phyloP scores from a whole-genome alignment of 2,329 filamentous ascomycete genomes.

The Boeremia exigua region DNA sequence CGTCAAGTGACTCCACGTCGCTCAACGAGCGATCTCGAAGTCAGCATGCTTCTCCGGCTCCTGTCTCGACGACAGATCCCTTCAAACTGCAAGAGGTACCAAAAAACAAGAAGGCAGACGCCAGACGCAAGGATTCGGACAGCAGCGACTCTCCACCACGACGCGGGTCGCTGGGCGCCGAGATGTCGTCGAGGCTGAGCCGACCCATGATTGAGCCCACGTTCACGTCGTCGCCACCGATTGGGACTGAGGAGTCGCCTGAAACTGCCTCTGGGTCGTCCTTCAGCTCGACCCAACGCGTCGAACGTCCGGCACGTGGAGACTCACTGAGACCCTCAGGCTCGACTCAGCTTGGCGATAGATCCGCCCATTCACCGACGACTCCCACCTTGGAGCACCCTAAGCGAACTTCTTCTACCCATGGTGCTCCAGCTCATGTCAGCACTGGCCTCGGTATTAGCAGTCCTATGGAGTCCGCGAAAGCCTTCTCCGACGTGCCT shows the following conservation, averaged over 20 bases:
- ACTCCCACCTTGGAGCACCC: constrained; percentile 49
- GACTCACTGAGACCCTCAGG: constrained; percentile 64
- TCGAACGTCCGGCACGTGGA: constrained; percentile 61
- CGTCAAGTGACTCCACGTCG: constrained; percentile 35
- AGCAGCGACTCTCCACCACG: constrained; percentile 46
- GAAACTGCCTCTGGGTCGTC: constrained; percentile 43
- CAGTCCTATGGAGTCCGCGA: constrained; percentile 49
- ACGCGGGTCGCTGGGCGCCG: constrained; percentile 50
- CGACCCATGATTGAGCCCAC: constrained; percentile 42
- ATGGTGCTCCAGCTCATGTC: constrained; percentile 36
- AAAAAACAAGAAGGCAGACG: constrained; percentile 63
- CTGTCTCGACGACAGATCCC: constrained; percentile 45
- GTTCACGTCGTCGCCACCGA: constrained; percentile 48
- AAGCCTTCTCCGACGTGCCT: constrained; percentile 51
- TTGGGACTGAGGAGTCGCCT: constrained; percentile 45
- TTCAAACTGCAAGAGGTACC: constrained; percentile 85
- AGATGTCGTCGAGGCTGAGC: constrained; percentile 44
- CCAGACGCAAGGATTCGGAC: constrained; percentile 54
- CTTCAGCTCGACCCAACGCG: constrained; percentile 47
- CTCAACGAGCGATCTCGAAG: constrained; percentile 58
- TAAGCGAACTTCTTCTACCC: constrained; percentile 49
- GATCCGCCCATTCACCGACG: constrained; percentile 50
- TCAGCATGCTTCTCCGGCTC: constrained; percentile 46
- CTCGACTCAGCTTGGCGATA: constrained; percentile 65
- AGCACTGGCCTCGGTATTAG: constrained; percentile 53